Conservation (phyloP, 192 early-diverging fungal species). For the Coemansia asiatica region DNA sequence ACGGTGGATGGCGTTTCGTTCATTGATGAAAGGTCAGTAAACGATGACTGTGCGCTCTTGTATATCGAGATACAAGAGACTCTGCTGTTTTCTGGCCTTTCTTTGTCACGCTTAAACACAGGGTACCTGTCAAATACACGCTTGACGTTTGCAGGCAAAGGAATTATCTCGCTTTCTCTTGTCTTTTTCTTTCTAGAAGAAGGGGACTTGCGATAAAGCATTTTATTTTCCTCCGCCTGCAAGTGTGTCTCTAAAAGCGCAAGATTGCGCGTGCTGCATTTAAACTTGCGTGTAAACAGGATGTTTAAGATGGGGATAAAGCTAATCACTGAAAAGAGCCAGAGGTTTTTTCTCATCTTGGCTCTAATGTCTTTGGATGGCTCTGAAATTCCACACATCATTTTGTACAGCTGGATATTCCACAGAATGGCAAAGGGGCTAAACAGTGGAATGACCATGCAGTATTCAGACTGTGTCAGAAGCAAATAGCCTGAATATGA, state of each 20-base stretch:
- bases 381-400: conserved; percentile 16
- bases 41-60: conserved; percentile 24
- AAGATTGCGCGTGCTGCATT: conserved; percentile 47
- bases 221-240: conserved; percentile 24
- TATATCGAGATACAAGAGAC: conserved; percentile 22
- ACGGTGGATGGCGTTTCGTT: neutral
- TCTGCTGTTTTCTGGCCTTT: neutral
- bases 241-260: conserved; percentile 26
- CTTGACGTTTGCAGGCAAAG: conserved; percentile 22
- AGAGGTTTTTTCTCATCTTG: conserved; percentile 31
- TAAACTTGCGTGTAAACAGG: conserved; percentile 38
- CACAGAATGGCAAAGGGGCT: conserved; percentile 37
- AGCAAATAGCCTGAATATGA: conserved; percentile 23
- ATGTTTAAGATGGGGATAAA: conserved; percentile 46
- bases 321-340: conserved; percentile 19
- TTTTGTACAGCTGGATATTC: conserved; percentile 22
- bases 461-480: conserved; percentile 39
- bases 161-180: neutral
- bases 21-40: conserved; percentile 12
- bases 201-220: conserved; percentile 6
- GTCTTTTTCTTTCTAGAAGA: neutral
- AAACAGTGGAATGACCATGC: conserved; percentile 36
- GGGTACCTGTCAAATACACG: conserved; percentile 32
- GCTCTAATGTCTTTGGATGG: conserved; percentile 5
- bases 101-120: conserved; percentile 19